Evolutionary conservation across 106 monocot species (phyloP), one percentile per base, ranked within the genome.

Genomic region (Hemerocallis citrina): DNA sequence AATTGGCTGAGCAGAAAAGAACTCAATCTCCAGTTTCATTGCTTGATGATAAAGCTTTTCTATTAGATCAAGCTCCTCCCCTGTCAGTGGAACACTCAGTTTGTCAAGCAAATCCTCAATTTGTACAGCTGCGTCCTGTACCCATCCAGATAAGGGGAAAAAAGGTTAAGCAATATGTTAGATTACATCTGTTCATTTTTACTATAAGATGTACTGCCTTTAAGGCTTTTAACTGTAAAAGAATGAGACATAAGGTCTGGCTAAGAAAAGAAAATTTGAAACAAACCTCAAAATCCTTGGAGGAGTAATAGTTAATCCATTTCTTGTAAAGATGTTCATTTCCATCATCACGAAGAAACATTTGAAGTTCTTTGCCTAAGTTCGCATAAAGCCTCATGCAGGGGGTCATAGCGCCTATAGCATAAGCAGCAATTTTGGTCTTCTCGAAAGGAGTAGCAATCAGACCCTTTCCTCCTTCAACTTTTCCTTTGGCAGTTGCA

Each of bases 371-470:
- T 49, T 79, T 79, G 14, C 84, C 76, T 51, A 96, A 51, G 39
- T 81, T 81, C 16, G 91, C 77, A 81, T 82, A 79, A 36, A 96
- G 81, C 64, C 87, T 81, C 84, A 91, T 84, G 59, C 81, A 91
- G 57, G 96, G 91, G 2, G 81, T 77, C 84, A 87, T 85, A 12
- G 87, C 91, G 54, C 86, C 87, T 22, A 91, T 74, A 32, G 81
- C 77, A 64, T 96, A 96, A 14, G 96, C 87, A 66, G 91, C 87
- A 71, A 96, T 74, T 69, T 84, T 96, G 41, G 96, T 96, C 72
- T 87, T 96, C 70, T 96, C 91, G 77, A 96, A 96, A 30, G 90
- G 96, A 59, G 96, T 96, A 34, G 69, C 84, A 70, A 96, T 90
- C 67, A 81, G 61, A 24, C 72, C 84, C 75, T 87, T 95, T 34